These are phyloP conservation scores for Candida krabiensis DNA, from an alignment of 805 yeast species.

Conservation along the genomic window DNA sequence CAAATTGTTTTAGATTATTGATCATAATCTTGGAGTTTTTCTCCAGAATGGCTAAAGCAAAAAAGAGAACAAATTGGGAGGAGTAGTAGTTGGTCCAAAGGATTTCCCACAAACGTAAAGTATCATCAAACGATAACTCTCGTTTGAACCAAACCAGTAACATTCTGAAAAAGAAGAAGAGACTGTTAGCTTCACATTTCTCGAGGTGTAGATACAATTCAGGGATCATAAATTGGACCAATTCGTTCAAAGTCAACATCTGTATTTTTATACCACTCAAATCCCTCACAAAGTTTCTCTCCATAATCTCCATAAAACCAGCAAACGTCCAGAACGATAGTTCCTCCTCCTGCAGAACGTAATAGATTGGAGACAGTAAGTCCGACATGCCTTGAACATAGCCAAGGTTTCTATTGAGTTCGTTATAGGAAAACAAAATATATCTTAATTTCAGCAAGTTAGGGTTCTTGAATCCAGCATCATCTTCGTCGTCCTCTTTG, in stretches of 20 bases:
- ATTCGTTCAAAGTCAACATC: conserved; percentile 76
- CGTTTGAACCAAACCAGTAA: conserved; percentile 92
- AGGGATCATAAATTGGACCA: conserved; percentile 91
- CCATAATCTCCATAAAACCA: conserved; percentile 91
- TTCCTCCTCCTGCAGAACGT: conserved; percentile 63
- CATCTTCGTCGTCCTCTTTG: conserved; percentile 42
- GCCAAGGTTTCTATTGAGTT: conserved; percentile 79
- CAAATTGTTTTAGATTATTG: conserved; percentile 73
- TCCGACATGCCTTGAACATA: conserved; percentile 99
- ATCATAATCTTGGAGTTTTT: conserved; percentile 79
- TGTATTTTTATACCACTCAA: conserved; percentile 93
- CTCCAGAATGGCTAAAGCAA: conserved; percentile 87
- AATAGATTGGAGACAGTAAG: conserved; percentile 81
- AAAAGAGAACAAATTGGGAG: conserved; percentile 83
- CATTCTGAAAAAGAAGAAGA: conserved; percentile 95
- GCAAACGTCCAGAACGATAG: conserved; percentile 87
- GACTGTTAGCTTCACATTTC: conserved; percentile 83
- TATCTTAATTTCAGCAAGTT: conserved; percentile 73
- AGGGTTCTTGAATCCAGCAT: conserved; percentile 67
- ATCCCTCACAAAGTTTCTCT: conserved; percentile 86
- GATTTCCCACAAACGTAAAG: conserved; percentile 85
- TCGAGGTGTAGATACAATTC: conserved; percentile 77
- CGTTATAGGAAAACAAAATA: conserved; percentile 83
- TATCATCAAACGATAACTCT: conserved; percentile 79
- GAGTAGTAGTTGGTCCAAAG: conserved; percentile 86